Evolutionary conservation across 257 asterid genomes (phyloP).

Genomic region (Nemophila menziesii): DNA sequence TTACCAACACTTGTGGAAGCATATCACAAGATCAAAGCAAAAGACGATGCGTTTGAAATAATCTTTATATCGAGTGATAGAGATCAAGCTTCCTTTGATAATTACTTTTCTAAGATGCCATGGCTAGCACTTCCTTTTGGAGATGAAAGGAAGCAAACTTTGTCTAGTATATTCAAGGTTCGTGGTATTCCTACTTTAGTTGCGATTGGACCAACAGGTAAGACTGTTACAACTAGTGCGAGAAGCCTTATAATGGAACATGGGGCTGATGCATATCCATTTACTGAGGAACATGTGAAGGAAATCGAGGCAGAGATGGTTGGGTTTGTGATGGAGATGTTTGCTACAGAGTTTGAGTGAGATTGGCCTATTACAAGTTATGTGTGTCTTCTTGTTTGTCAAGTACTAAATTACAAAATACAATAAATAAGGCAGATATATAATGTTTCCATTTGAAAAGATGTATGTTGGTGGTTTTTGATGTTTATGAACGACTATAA

Average conservation of each 20-base stretch:
- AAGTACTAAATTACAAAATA: too few relatives aligned
- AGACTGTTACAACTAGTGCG: conserved; percentile 49
- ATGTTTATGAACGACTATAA: too few relatives aligned
- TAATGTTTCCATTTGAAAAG: too few relatives aligned
- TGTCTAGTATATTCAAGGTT: conserved; percentile 46
- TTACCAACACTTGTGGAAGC: conserved; percentile 46
- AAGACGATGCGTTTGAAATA: conserved; percentile 35
- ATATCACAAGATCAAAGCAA: conserved; percentile 39
- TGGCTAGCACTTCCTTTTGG: conserved; percentile 77
- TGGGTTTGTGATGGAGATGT: conserved; percentile 21
- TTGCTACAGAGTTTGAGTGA: conserved; percentile 14
- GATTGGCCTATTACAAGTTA: too few relatives aligned
- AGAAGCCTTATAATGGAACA: conserved; percentile 35
- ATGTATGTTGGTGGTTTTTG: too few relatives aligned
- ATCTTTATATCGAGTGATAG: conserved; percentile 68
- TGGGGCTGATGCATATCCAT: conserved; percentile 71
- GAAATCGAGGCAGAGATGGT: conserved; percentile 41
- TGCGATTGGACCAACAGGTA: conserved; percentile 64
- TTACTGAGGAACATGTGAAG: conserved; percentile 52
- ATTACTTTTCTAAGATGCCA: conserved; percentile 63
- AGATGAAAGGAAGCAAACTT: conserved; percentile 33
- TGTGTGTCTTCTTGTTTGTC: too few relatives aligned
- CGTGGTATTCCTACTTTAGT: conserved; percentile 65
- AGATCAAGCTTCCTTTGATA: conserved; percentile 49
- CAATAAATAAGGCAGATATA: too few relatives aligned